Base-by-base conservation (phyloP, 2,329 filamentous ascomycete species). In the Sclerotinia spermophila region DNA sequence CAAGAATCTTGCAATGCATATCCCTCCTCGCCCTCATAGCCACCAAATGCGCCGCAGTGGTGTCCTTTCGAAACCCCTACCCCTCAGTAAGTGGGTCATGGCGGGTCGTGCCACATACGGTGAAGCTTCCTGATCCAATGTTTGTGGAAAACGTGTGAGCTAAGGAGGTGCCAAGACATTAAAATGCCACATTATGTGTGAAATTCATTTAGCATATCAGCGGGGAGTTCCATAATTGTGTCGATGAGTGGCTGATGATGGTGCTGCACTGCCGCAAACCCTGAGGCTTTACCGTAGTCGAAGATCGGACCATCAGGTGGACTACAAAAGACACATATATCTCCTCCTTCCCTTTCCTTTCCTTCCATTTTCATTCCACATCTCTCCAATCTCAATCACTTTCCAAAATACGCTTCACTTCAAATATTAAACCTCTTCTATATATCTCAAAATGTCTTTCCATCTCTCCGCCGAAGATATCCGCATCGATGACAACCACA, bases 371-470 rank as follows among this genome's bases (percentile, higher is more conserved):
- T 62, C 27, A 8, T 35, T 30, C n/a, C n/a, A 30, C 10, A 66
- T 66, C 40, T 24, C 55, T 56, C 59, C 65, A 45, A 35, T 55
- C 6, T 51, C 42, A n/a, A 56, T 45, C 21, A 56, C 30, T 45
- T 38, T 27, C 7, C 21, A 40, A 30, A 30, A 48, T 4, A 65
- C n/a, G 15, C 21, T 44, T 24, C n/a, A 40, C 35, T 51, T 45
- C 24, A 65, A 45, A 68, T 56, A 67, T 2, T 33, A 62, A 33
- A 67, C 92, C 33, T 17, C 11, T 48, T 38, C 21, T 21, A 45
- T 24, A 62, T 48, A 45, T 15, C 42, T 89, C 1, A 85, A 87
- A 30, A 73, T 74, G 83, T 83, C 81, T 79, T 89, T 89, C 82
- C 84, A 87, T 79, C 71, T 76, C 68, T 82, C 82, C 67, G 84